Evolutionary conservation across 2,329 filamentous ascomycete species (phyloP).

Genomic region (Chaetomium strumarium): DNA sequence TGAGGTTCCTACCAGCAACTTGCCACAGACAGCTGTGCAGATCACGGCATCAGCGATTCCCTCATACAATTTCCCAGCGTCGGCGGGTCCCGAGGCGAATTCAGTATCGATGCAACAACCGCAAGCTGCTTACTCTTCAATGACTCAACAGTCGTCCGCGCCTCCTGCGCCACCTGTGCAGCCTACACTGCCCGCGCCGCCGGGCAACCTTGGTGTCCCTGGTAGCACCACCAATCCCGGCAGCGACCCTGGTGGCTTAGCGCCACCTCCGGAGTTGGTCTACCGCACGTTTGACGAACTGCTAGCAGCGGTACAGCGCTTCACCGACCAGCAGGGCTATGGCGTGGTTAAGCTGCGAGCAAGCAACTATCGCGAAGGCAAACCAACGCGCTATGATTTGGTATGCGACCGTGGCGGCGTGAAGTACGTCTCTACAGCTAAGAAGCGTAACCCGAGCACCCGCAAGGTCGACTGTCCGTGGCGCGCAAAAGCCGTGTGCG

Average conservation of each 20-base stretch:
- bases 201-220: no score
- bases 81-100: conserved; percentile 12
- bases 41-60: conserved; percentile 17
- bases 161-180: no score
- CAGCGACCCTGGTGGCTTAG: conserved; percentile 29
- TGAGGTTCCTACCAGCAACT: conserved; percentile 13
- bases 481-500: conserved; percentile 58
- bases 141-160: conserved; percentile 43
- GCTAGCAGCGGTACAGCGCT: conserved; percentile 50
- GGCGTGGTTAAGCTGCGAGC: conserved; percentile 57
- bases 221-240: no score
- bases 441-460: conserved; percentile 58
- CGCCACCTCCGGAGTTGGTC: conserved; percentile 55
- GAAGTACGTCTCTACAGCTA: conserved; percentile 59
- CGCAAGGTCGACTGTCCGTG: conserved; percentile 60
- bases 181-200: no score
- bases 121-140: conserved; percentile 28
- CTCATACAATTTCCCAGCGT: conserved; percentile 22
- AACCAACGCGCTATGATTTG: conserved; percentile 56
- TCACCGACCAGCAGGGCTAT: conserved; percentile 57
- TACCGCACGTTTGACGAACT: conserved; percentile 55
- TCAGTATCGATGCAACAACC: conserved; percentile 8
- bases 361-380: conserved; percentile 58
- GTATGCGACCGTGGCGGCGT: conserved; percentile 59
- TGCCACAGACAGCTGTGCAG: conserved; percentile 21